Conservation (phyloP, 257 asterid genomes). For the Ocimum tenuiflorum region DNA sequence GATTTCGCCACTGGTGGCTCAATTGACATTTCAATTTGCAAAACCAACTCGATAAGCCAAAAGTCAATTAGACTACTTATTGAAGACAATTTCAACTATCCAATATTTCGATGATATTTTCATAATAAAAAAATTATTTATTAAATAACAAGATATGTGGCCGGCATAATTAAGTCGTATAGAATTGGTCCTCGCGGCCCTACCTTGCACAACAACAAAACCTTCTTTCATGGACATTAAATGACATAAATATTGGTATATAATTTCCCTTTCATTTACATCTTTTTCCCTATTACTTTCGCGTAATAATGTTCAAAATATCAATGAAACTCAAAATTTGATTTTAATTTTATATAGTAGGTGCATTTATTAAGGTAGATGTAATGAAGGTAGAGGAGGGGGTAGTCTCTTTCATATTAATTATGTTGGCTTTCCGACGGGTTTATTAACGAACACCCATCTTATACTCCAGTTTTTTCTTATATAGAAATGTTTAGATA, state of each 20-base stretch:
- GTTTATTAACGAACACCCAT: background rate
- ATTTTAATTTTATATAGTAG: background rate
- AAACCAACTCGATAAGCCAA: background rate
- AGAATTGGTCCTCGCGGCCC: slow-evolving; percentile 10
- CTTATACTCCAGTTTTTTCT: too few species aligned
- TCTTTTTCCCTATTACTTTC: background rate
- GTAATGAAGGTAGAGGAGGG: slow-evolving; percentile 31
- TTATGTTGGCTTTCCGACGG: slow-evolving; percentile 27
- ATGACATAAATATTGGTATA: background rate
- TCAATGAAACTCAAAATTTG: background rate
- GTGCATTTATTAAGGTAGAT: slow-evolving; percentile 36
- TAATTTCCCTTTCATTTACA: background rate
- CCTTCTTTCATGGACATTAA: slow-evolving; percentile 1
- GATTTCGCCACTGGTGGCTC: too few species aligned
- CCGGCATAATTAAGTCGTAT: slow-evolving; percentile 10
- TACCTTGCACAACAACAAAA: slow-evolving; percentile 8
- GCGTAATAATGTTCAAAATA: background rate
- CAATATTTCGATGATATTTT: background rate
- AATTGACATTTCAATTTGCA: too few species aligned
- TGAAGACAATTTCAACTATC: background rate
- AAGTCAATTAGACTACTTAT: background rate
- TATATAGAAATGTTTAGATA: too few species aligned
- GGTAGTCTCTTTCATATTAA: slow-evolving; percentile 40
- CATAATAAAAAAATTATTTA: background rate
- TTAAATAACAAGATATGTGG: slow-evolving; percentile 13